Evolutionary conservation across 225 moss, liverwort and hornwort species (phyloP).

Genomic region (Marchantia paleacea): DNA sequence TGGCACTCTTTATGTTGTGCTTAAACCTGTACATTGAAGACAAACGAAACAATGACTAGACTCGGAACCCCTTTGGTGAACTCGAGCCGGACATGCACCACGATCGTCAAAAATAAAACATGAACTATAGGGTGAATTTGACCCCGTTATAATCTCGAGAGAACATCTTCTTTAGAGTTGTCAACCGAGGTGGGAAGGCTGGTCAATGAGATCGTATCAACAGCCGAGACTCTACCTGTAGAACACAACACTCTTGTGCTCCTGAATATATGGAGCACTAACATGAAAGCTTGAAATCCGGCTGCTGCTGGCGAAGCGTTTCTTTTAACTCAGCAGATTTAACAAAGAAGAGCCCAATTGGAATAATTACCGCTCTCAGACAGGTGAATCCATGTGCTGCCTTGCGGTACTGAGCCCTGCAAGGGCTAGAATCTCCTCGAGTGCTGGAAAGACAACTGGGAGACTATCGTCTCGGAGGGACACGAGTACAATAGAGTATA

Average conservation of each 20-base stretch:
- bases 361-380: neutral
- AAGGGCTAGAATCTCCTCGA: neutral
- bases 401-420: neutral
- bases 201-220: neutral
- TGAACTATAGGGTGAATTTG: constrained; percentile 1
- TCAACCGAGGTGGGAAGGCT: neutral
- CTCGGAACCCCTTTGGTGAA: constrained; percentile 10
- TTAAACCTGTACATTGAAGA: neutral
- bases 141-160: neutral
- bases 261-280: neutral
- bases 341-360: neutral
- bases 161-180: neutral
- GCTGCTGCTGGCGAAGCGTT: neutral
- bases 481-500: neutral
- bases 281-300: neutral
- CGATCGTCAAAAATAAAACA: neutral
- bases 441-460: neutral
- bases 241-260: neutral
- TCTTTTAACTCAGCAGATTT: neutral
- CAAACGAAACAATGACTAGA: neutral
- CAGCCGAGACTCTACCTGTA: constrained; percentile 1
- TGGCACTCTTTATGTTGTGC: constrained; percentile 7
- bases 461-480: neutral
- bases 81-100: constrained; percentile 6
- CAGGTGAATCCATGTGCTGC: neutral